Percentiles rank a stretch among this genome's conserved stretches.
phyloP scores from a whole-genome alignment of 257 asterid species.

The Ilex aquifolium region DNA sequence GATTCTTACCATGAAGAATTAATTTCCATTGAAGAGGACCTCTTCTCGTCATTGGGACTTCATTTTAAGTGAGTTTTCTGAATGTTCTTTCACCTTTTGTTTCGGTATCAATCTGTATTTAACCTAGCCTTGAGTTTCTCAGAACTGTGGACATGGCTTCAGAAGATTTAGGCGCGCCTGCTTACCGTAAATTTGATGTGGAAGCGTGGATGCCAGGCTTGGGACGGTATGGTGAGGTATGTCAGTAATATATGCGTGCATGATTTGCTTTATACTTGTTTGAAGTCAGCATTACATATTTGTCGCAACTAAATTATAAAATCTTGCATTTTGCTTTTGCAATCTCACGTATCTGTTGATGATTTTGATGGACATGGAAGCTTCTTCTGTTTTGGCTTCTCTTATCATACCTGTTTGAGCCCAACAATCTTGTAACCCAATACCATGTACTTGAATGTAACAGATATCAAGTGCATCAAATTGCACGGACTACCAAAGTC shows the following conservation, averaged over 20 bases:
- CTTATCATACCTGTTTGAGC: no score
- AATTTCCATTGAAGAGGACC: slow-evolving; percentile 71
- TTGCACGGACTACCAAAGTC: slow-evolving; percentile 95
- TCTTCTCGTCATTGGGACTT: slow-evolving; percentile 78
- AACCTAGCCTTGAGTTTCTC: neutral
- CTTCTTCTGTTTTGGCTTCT: no score
- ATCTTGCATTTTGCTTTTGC: no score
- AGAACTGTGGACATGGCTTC: slow-evolving; percentile 97
- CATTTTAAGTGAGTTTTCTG: slow-evolving; percentile 64
- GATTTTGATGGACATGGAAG: no score
- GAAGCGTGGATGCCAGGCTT: slow-evolving; percentile 99
- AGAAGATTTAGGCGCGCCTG: slow-evolving; percentile 96
- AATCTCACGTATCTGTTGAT: no score
- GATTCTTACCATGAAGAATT: slow-evolving; percentile 69
- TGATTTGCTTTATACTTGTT: no score
- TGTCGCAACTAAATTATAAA: no score
- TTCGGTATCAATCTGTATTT: neutral
- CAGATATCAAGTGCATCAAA: slow-evolving; percentile 99
- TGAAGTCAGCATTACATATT: no score
- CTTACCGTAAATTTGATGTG: slow-evolving; percentile 88
- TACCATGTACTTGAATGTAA: slow-evolving; percentile 3
- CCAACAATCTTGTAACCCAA: neutral
- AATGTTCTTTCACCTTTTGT: neutral
- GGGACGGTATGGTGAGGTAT: slow-evolving; percentile 94
- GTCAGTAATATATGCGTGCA: neutral